Base-by-base conservation (phyloP, 805 yeast genomes). In the Allodekkera sacchari region DNA sequence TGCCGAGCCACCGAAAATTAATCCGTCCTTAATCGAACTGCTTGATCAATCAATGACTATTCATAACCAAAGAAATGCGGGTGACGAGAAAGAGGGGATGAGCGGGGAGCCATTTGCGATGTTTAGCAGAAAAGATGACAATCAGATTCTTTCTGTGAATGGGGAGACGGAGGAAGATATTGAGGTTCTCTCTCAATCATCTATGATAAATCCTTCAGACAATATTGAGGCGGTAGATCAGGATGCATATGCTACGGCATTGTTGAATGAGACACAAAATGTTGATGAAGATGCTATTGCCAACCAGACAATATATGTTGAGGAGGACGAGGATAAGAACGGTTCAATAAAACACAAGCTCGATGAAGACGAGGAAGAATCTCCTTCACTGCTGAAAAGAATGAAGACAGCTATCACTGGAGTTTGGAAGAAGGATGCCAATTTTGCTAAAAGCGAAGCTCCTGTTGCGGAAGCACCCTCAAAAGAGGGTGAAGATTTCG, bases 1-100 rank as follows among this genome's bases (percentile, higher is more conserved):
- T n/a, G n/a, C n/a, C n/a, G 50, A 51, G 27, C 52, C 57, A 7
- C 47, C 59, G 3, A 40, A 38, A 19, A 37, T 51, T 10, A 38
- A 41, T 22, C 44, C 50, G 4, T 35, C 37, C 12, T 30, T 48
- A 8, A 27, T 45, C 7, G 45, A 39, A 16, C 14, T 48, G 11
- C 31, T 48, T 13, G 33, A 38, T 16, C 38, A 41, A 10, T 47
- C 53, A 5, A 41, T 48, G 7, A 34, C 14, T 10, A 20, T 34
- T 5, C 48, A 48, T 24, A 47, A 47, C 27, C 7, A 22, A 21
- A 38, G 34, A 24, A 30, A 41, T 4, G 24, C 40, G 17, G 33
- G 16, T 27, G 27, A 16, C 22, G 19, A 18, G 32, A 30, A 10
- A 16, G 18, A 14, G 19, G 18, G n/a, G 10, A 20, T 8, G 22